phyloP scores from a whole-genome alignment of 1,139 yeast genomes.

The Kodamaea sp. region DNA sequence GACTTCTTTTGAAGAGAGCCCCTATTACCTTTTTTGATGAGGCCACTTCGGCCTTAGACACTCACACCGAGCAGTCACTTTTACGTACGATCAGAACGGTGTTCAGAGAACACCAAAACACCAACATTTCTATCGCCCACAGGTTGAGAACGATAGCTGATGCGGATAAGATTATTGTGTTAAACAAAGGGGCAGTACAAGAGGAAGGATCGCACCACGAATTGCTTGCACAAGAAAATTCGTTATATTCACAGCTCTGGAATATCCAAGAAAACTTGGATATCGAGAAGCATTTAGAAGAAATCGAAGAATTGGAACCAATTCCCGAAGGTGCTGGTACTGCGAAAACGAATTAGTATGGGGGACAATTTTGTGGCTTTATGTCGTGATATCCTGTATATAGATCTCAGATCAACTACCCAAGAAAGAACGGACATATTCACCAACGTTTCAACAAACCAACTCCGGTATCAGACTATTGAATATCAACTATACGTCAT shows the following conservation, averaged over 20 bases:
- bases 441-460: no score
- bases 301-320: slow-evolving; percentile 3
- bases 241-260: slow-evolving; percentile 83
- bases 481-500: no score
- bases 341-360: no score
- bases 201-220: slow-evolving; percentile 85
- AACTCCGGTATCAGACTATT: no score
- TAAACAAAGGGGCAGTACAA: slow-evolving; percentile 72
- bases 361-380: not conserved
- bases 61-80: slow-evolving; percentile 90
- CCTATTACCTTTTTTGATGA: slow-evolving; percentile 95
- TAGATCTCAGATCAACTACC: no score
- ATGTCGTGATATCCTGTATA: not conserved
- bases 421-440: no score
- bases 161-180: slow-evolving; percentile 88
- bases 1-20: slow-evolving; percentile 79
- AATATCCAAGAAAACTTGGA: slow-evolving; percentile 84
- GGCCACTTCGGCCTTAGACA: slow-evolving; percentile 95
- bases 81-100: slow-evolving; percentile 68
- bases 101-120: slow-evolving; percentile 57
- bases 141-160: slow-evolving; percentile 92
- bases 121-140: slow-evolving; percentile 92
- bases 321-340: no score
- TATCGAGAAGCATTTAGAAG: slow-evolving; percentile 33
- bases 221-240: slow-evolving; percentile 51